Percentiles rank a stretch among this genome's conserved stretches.
phyloP scores from a whole-genome alignment of 2,329 filamentous ascomycete species.

The Sclerotinia trifoliorum region DNA sequence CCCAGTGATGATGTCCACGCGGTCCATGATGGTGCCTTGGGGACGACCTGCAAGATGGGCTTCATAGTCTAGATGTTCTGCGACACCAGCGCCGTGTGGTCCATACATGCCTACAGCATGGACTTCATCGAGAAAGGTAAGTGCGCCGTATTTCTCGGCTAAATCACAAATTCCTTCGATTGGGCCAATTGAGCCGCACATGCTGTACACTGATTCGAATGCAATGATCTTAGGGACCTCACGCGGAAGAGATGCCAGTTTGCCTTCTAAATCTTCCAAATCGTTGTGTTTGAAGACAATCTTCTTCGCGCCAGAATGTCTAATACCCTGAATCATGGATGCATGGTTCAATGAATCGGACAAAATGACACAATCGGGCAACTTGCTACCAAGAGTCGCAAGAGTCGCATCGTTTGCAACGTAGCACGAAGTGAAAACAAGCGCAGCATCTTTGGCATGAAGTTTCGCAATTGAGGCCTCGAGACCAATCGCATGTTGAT shows the following conservation, averaged over 20 bases:
- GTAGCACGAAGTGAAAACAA: constrained; percentile 97
- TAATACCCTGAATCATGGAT: constrained; percentile 99
- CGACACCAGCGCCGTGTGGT: constrained; percentile 90
- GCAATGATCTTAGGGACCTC: constrained; percentile 96
- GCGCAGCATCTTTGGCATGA: constrained; percentile 85
- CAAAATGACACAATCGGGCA: constrained; percentile 96
- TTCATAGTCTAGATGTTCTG: constrained; percentile 94
- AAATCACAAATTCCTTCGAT: constrained; percentile 96
- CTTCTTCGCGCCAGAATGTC: constrained; percentile 95
- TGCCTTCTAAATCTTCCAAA: constrained; percentile 85
- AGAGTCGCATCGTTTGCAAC: constrained; percentile 97
- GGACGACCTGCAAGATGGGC: constrained; percentile 73
- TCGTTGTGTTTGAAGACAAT: constrained; percentile 99
- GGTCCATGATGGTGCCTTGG: constrained; percentile 85
- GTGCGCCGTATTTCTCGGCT: constrained; percentile 94
- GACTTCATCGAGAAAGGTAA: constrained; percentile 97
- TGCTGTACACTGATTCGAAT: constrained; percentile 98
- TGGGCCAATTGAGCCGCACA: constrained; percentile 96
- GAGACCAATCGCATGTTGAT: constrained; percentile 84
- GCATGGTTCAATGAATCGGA: constrained; percentile 97
- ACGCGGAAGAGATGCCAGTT: constrained; percentile 81
- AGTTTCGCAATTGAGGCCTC: constrained; percentile 81
- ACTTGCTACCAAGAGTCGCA: constrained; percentile 92
- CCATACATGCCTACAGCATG: constrained; percentile 99
- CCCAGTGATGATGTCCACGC: constrained; percentile 95